These are phyloP conservation scores for Exutisphaerella laricina DNA, from an alignment of 2,329 filamentous ascomycete genomes.

Conservation along the genomic window DNA sequence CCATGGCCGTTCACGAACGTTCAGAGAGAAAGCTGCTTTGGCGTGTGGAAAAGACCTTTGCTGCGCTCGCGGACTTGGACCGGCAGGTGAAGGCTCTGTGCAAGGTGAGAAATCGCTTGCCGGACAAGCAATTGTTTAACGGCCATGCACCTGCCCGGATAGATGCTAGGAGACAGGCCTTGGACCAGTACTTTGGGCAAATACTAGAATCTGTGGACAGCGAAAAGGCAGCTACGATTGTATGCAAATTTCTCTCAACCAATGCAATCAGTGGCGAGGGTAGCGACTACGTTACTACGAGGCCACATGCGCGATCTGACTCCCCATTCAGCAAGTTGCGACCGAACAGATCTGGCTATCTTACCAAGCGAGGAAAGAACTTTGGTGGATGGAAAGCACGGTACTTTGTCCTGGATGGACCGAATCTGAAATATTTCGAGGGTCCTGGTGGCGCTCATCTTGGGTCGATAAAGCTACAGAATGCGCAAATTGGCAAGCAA, in stretches of 20 bases:
- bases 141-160: slow-evolving; percentile 92
- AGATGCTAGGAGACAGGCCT: slow-evolving; percentile 72
- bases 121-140: slow-evolving; percentile 79
- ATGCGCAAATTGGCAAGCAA: slow-evolving; percentile 92
- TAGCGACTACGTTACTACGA: slow-evolving; percentile 39
- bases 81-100: slow-evolving; percentile 68
- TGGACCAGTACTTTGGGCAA: slow-evolving; percentile 81
- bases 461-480: slow-evolving; percentile 85
- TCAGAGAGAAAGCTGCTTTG: slow-evolving; percentile 74
- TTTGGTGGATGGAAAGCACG: slow-evolving; percentile 97
- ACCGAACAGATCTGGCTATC: slow-evolving; percentile 75
- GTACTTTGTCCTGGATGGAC: slow-evolving; percentile 64
- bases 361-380: slow-evolving; percentile 96
- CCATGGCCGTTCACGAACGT: slow-evolving; percentile 75
- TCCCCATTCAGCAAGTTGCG: slow-evolving; percentile 55
- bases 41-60: slow-evolving; percentile 88
- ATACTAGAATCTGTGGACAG: slow-evolving; percentile 79
- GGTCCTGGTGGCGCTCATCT: slow-evolving; percentile 82
- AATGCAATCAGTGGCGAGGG: slow-evolving; percentile 54
- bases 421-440: slow-evolving; percentile 83
- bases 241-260: slow-evolving; percentile 79
- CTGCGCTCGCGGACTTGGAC: slow-evolving; percentile 75
- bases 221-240: slow-evolving; percentile 65
- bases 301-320: slow-evolving; percentile 32
- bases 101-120: slow-evolving; percentile 68